These are phyloP conservation scores for Monosporascus sp. DNA, from an alignment of 2,329 filamentous ascomycete species.

Conservation along the genomic window DNA sequence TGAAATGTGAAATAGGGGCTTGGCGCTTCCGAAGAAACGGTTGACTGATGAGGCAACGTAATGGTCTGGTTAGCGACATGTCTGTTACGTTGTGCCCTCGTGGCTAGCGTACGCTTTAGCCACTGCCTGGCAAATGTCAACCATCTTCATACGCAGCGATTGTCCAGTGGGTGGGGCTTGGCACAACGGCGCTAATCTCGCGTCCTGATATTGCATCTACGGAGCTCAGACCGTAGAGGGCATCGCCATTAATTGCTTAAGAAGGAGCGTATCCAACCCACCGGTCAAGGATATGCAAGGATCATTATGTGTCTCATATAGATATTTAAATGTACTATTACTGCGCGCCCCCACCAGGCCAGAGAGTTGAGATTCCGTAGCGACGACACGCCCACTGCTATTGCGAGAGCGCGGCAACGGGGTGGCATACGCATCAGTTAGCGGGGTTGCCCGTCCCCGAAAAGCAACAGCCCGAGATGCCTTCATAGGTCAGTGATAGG, in stretches of 20 bases:
- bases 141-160: too few relatives aligned
- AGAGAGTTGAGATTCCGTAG: constrained; percentile 5
- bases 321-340: neutral
- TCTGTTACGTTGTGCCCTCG: too few relatives aligned
- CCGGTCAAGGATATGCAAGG: too few relatives aligned
- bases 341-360: neutral
- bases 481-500: constrained; percentile 7
- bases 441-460: constrained; percentile 15
- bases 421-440: constrained; percentile 19
- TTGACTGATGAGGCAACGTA: neutral
- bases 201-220: constrained; percentile 13
- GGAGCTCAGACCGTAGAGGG: too few relatives aligned
- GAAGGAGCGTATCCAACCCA: too few relatives aligned
- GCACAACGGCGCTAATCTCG: constrained; percentile 33
- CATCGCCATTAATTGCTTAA: too few relatives aligned
- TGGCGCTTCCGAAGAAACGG: neutral
- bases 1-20: neutral
- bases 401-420: constrained; percentile 16
- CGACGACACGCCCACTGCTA: constrained; percentile 15
- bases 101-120: too few relatives aligned
- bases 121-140: too few relatives aligned
- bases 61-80: too few relatives aligned
- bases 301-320: neutral
- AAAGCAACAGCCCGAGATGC: constrained; percentile 14
- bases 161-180: constrained; percentile 5